Percentiles rank a stretch among this genome's conserved stretches.
These are phyloP conservation scores for Arxiozyma bovina DNA, from an alignment of 1,139 yeast genomes.

Conservation along the genomic window DNA sequence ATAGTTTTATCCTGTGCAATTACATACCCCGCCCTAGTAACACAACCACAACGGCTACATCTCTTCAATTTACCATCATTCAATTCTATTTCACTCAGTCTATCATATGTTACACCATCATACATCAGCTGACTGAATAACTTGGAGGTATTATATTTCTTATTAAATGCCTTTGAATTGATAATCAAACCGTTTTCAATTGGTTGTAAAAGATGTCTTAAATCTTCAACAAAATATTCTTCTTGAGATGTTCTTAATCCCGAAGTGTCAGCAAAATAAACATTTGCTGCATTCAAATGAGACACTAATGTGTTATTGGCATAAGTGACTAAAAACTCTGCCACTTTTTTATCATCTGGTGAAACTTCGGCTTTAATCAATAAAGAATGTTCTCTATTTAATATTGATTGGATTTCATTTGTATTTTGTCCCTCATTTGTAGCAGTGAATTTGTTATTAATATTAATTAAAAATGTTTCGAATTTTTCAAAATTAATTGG, in stretches of 20 bases:
- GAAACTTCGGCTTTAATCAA: slow-evolving; percentile 29
- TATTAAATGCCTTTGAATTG: slow-evolving; percentile 12
- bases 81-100: slow-evolving; percentile 16
- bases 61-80: slow-evolving; percentile 23
- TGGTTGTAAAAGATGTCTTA: slow-evolving; percentile 22
- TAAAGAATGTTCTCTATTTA: slow-evolving; percentile 24
- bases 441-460: slow-evolving; percentile 26
- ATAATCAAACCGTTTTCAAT: slow-evolving; percentile 25
- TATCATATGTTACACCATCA: slow-evolving; percentile 31
- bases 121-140: slow-evolving; percentile 20
- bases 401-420: slow-evolving; percentile 5
- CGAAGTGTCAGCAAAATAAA: slow-evolving; percentile 27
- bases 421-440: slow-evolving; percentile 20
- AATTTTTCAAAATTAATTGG: slow-evolving; percentile 30
- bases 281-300: slow-evolving; percentile 24
- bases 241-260: slow-evolving; percentile 25
- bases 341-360: slow-evolving; percentile 17
- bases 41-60: slow-evolving; percentile 31
- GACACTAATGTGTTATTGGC: slow-evolving; percentile 27
- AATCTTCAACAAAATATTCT: slow-evolving; percentile 20
- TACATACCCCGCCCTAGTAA: slow-evolving; percentile 30
- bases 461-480: slow-evolving; percentile 28
- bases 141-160: slow-evolving; percentile 12
- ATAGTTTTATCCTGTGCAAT: slow-evolving; percentile 26
- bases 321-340: slow-evolving; percentile 23